Percentiles rank a stretch among this genome's conserved stretches.
Conservation (phyloP, 2,329 filamentous ascomycete species). For the Anthostomella pinea region DNA sequence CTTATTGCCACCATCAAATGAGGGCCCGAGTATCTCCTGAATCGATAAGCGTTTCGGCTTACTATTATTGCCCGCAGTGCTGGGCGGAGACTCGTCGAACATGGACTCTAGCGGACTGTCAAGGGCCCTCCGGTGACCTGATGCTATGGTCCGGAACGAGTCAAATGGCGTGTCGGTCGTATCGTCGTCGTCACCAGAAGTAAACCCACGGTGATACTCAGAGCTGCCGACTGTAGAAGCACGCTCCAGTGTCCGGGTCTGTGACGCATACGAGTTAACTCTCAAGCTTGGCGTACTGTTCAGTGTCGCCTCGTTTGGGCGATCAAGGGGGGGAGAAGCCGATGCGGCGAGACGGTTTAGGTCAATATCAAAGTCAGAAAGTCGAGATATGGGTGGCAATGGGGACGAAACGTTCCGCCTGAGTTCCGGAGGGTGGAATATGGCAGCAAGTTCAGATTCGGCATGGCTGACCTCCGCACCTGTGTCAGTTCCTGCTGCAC, state of each 20-base stretch:
- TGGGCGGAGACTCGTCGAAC: conserved; percentile 74
- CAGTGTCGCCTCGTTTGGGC: conserved; percentile 17
- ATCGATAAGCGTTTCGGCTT: conserved; percentile 57
- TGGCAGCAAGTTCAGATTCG: conserved; percentile 31
- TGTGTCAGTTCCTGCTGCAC: conserved; percentile 26
- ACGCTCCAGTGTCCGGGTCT: conserved; percentile 44
- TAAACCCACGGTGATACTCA: conserved; percentile 65
- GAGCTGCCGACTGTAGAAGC: conserved; percentile 67
- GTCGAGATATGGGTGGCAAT: conserved; percentile 50
- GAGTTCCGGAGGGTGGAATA: conserved; percentile 30
- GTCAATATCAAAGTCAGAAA: conserved; percentile 56
- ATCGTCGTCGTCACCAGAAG: conserved; percentile 72
- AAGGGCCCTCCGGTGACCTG: conserved; percentile 61
- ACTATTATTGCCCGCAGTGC: conserved; percentile 47
- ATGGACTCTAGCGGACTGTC: conserved; percentile 75
- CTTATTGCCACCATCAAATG: conserved; percentile 53
- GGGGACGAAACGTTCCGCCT: conserved; percentile 54
- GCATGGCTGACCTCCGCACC: conserved; percentile 26
- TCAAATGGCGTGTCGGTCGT: conserved; percentile 76
- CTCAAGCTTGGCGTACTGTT: conserved; percentile 19
- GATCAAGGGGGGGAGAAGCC: conserved; percentile 37
- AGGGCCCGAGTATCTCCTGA: conserved; percentile 55
- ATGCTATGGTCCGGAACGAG: conserved; percentile 69
- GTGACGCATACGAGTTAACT: conserved; percentile 27
- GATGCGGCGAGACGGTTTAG: conserved; percentile 45